Base-by-base conservation (phyloP, 208 protist genomes). In the Crithidia sp. region DNA sequence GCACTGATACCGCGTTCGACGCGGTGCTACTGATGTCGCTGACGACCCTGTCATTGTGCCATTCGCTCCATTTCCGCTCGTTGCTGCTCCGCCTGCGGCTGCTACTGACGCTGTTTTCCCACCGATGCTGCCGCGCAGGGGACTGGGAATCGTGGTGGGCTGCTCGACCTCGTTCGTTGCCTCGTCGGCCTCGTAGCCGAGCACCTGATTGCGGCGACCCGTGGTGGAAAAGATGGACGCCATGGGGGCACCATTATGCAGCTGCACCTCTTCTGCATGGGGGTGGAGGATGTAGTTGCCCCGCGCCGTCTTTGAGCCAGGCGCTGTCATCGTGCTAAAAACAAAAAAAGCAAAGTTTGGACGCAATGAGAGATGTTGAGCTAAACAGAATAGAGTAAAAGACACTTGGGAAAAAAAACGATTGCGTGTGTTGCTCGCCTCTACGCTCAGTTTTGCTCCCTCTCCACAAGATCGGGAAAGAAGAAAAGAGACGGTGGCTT, bases 191-290 rank as follows among this genome's bases (percentile, higher is more conserved):
- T 52, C 68, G 53, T 59, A 36, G 16, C 4, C 44, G 3, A 54
- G 44, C 10, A 36, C 8, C 41, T 55, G 67, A 50, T 69, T 58
- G 16, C 63, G 63, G 7, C 83, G 83, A 16, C 83, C 83, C 9
- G 83, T 87, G 12, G 83, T 87, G 7, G 79, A 87, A 36, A 57
- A 65, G 60, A 87, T 79, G n/a, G 44, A 10, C 0, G 53, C 61
- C 36, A 63, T 59, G 8, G 60, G 19, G 12, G 61, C 66, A 5
- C 82, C 82, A 37, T 61, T 53, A 14, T 41, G 50, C 61, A 87
- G 50, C 44, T 77, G 62, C 16, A 87, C 83, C 36, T 87, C 83
- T 76, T 84, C 83, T 17, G 83, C 83, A 43, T 87, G 83, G 14
- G 58, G 76, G 14, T 68, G 19, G 37, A 80, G 69, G 4, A 47